These are phyloP conservation scores for Piper longum DNA, from an alignment of 164 flowering plant genomes.

Conservation along the genomic window DNA sequence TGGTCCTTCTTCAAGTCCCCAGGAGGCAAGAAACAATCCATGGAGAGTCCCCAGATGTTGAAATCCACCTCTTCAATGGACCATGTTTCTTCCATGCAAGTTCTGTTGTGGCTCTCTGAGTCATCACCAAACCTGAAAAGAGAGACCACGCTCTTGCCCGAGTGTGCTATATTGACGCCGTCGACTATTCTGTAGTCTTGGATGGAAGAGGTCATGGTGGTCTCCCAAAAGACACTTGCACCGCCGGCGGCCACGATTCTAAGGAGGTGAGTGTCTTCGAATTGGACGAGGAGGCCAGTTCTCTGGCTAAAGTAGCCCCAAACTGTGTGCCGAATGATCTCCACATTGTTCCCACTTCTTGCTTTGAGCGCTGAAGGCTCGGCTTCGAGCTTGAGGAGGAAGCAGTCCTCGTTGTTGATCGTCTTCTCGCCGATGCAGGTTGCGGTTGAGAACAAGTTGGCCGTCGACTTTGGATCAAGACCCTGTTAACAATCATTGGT, in stretches of 20 bases:
- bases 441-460: conserved; percentile 57
- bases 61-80: conserved; percentile 77
- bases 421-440: conserved; percentile 68
- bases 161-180: conserved; percentile 72
- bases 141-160: conserved; percentile 52
- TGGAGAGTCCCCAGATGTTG: conserved; percentile 67
- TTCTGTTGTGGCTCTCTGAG: conserved; percentile 45
- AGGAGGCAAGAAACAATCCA: conserved; percentile 82
- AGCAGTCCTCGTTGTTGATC: conserved; percentile 66
- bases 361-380: conserved; percentile 40
- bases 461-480: conserved; percentile 78
- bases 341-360: conserved; percentile 64
- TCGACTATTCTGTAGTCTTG: conserved; percentile 61
- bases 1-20: conserved; percentile 62
- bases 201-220: conserved; percentile 66
- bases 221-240: conserved; percentile 68
- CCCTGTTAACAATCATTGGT: conserved; percentile 38
- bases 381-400: conserved; percentile 65
- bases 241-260: conserved; percentile 36
- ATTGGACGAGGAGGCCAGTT: conserved; percentile 61
- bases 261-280: conserved; percentile 74
- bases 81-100: conserved; percentile 86
- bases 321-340: conserved; percentile 68
- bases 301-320: conserved; percentile 94
- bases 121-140: conserved; percentile 60